phyloP scores from a whole-genome alignment of 2,329 filamentous ascomycete genomes.

The Passalora sequoiae region DNA sequence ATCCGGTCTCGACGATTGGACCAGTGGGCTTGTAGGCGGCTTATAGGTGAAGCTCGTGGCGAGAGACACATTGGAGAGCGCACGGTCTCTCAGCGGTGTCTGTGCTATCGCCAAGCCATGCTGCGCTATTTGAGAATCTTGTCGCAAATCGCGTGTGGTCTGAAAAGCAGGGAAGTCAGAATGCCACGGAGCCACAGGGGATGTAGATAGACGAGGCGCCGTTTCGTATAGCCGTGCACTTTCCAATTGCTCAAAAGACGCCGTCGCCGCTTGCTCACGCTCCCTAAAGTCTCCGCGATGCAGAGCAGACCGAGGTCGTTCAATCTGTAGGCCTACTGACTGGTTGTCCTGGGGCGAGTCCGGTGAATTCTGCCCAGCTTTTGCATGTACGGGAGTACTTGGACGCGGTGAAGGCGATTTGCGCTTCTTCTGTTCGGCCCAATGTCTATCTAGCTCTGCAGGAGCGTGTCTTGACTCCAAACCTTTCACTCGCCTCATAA shows the following conservation, averaged over 20 bases:
- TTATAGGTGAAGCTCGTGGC: slow-evolving; percentile 78
- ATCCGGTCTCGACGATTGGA: slow-evolving; percentile 49
- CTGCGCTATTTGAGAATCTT: slow-evolving; percentile 8
- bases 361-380: slow-evolving; percentile 20
- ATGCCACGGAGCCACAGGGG: slow-evolving; percentile 56
- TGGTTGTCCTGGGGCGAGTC: slow-evolving; percentile 24
- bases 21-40: slow-evolving; percentile 85
- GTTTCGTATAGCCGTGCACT: slow-evolving; percentile 14
- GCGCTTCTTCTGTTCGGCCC: slow-evolving; percentile 34
- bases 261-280: slow-evolving; percentile 30
- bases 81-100: slow-evolving; percentile 40
- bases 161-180: slow-evolving; percentile 40
- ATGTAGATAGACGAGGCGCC: slow-evolving; percentile 39
- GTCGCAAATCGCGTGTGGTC: slow-evolving; percentile 24
- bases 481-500: slow-evolving; percentile 78
- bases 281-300: slow-evolving; percentile 60
- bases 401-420: slow-evolving; percentile 44
- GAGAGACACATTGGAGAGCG: slow-evolving; percentile 57
- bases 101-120: slow-evolving; percentile 30
- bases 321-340: slow-evolving; percentile 53
- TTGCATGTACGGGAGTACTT: slow-evolving; percentile 2
- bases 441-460: slow-evolving; percentile 23
- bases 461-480: slow-evolving; percentile 28
- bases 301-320: slow-evolving; percentile 71
- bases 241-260: slow-evolving; percentile 18